phyloP scores from a whole-genome alignment of 352 stramenopile genomes.

The Phytophthora chlamydospora region DNA sequence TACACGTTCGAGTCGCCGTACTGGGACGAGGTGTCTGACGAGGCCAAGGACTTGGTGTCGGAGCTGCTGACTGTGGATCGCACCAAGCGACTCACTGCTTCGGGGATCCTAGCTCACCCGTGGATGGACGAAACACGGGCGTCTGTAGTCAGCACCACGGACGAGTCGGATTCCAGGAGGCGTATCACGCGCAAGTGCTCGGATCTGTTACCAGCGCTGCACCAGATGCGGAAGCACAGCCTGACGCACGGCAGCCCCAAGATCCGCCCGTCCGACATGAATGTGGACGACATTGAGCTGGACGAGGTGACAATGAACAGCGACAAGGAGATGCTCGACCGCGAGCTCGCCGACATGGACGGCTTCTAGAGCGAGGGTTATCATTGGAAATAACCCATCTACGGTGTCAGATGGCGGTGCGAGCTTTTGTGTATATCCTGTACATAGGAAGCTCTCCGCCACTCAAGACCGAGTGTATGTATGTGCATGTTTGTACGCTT shows the following conservation, averaged over 20 bases:
- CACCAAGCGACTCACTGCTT: slow-evolving; percentile 64
- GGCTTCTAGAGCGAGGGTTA: slow-evolving; percentile 40
- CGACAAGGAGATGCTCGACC: slow-evolving; percentile 71
- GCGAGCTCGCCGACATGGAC: slow-evolving; percentile 66
- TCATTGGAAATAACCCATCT: slow-evolving; percentile 32
- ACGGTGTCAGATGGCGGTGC: neutral
- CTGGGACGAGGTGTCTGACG: slow-evolving; percentile 94
- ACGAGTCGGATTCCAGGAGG: slow-evolving; percentile 40
- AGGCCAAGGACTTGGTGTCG: slow-evolving; percentile 96
- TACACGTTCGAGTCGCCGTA: slow-evolving; percentile 93
- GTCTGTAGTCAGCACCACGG: slow-evolving; percentile 29
- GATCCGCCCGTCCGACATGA: slow-evolving; percentile 78
- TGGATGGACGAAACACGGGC: slow-evolving; percentile 72
- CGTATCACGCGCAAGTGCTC: slow-evolving; percentile 53
- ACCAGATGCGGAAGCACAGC: slow-evolving; percentile 80
- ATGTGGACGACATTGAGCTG: slow-evolving; percentile 67
- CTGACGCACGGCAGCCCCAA: slow-evolving; percentile 70
- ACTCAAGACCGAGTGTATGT: slow-evolving; percentile 1
- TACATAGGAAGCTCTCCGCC: slow-evolving; percentile 1
- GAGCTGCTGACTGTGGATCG: slow-evolving; percentile 93
- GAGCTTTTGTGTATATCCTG: slow-evolving; percentile 6
- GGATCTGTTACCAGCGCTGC: slow-evolving; percentile 68
- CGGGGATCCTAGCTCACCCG: slow-evolving; percentile 71
- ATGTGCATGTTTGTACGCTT: slow-evolving; percentile 35
- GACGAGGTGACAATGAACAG: slow-evolving; percentile 57